Percentiles rank a stretch among this genome's conserved stretches.
Evolutionary conservation across 306 rosid species (phyloP).

Genomic region (Cucumis melo): DNA sequence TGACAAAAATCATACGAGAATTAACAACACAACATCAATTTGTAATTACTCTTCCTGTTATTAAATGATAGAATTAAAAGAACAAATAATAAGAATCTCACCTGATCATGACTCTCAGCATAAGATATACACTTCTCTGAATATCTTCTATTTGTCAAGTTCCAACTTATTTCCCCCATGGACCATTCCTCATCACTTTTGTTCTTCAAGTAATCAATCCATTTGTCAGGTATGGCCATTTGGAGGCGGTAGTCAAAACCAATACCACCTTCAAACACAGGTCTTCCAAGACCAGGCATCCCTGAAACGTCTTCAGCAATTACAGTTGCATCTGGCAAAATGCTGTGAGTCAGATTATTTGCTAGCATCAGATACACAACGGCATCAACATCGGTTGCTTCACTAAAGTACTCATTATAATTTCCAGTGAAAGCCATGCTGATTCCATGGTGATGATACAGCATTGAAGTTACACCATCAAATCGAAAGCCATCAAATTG

Average conservation of each 20-base stretch:
- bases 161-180: slow-evolving; percentile 56
- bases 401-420: slow-evolving; percentile 82
- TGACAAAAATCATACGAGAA: neutral
- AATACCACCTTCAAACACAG: slow-evolving; percentile 57
- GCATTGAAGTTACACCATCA: slow-evolving; percentile 95
- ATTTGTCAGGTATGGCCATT: slow-evolving; percentile 88
- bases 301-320: slow-evolving; percentile 98
- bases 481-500: slow-evolving; percentile 91
- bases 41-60: neutral
- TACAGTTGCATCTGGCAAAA: slow-evolving; percentile 75
- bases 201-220: slow-evolving; percentile 90
- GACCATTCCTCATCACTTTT: slow-evolving; percentile 73
- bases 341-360: slow-evolving; percentile 44
- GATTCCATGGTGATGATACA: slow-evolving; percentile 96
- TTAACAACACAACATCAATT: neutral
- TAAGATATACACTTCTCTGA: slow-evolving; percentile 78
- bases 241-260: slow-evolving; percentile 93
- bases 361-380: slow-evolving; percentile 92
- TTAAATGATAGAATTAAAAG: slow-evolving; percentile 3
- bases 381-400: slow-evolving; percentile 80
- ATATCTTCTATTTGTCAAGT: slow-evolving; percentile 89
- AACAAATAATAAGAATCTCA: slow-evolving; percentile 9
- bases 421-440: slow-evolving; percentile 58
- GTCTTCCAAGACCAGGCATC: slow-evolving; percentile 84
- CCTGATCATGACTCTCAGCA: slow-evolving; percentile 99